Percentiles rank a stretch among this genome's conserved stretches.
phyloP scores from a whole-genome alignment of 208 protist genomes.

The Balamuthia mandrillaris region DNA sequence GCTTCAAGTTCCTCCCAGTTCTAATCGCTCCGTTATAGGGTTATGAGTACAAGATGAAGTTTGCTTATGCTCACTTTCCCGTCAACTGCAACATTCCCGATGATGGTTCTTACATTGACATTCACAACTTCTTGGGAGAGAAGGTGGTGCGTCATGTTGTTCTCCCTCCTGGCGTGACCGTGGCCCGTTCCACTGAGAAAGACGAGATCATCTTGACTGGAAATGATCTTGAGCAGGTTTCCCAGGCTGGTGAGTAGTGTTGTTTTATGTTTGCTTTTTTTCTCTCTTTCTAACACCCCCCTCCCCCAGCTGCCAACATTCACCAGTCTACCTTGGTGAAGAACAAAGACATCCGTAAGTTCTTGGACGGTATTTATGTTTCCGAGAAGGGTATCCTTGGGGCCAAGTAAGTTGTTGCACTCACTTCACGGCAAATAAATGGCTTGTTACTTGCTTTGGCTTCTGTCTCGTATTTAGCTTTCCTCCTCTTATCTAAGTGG shows the following conservation, averaged over 20 bases:
- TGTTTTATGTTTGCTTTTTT: not conserved
- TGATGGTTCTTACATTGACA: slow-evolving; percentile 88
- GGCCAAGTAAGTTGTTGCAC: not conserved
- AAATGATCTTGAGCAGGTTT: slow-evolving; percentile 77
- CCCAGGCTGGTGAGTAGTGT: slow-evolving; percentile 55
- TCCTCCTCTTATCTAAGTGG: too few species aligned
- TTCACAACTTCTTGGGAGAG: slow-evolving; percentile 99
- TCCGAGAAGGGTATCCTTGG: slow-evolving; percentile 86
- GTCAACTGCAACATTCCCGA: slow-evolving; percentile 90
- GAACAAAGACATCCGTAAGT: slow-evolving; percentile 99
- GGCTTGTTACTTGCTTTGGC: too few species aligned
- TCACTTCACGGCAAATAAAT: too few species aligned
- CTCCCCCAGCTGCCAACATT: slow-evolving; percentile 83
- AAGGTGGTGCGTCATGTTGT: slow-evolving; percentile 87
- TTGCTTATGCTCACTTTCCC: slow-evolving; percentile 99
- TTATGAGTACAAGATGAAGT: slow-evolving; percentile 98
- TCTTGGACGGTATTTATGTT: slow-evolving; percentile 99
- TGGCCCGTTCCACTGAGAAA: slow-evolving; percentile 88
- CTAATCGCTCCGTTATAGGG: slow-evolving; percentile 70
- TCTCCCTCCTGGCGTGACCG: slow-evolving; percentile 84
- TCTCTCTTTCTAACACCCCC: slow-evolving; percentile 37
- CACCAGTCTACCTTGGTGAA: slow-evolving; percentile 90
- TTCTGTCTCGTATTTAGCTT: too few species aligned
- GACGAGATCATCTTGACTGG: slow-evolving; percentile 95
- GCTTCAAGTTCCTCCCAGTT: not conserved